phyloP scores from a whole-genome alignment of 2,329 filamentous ascomycete species.

The Westerdykella sp. region DNA sequence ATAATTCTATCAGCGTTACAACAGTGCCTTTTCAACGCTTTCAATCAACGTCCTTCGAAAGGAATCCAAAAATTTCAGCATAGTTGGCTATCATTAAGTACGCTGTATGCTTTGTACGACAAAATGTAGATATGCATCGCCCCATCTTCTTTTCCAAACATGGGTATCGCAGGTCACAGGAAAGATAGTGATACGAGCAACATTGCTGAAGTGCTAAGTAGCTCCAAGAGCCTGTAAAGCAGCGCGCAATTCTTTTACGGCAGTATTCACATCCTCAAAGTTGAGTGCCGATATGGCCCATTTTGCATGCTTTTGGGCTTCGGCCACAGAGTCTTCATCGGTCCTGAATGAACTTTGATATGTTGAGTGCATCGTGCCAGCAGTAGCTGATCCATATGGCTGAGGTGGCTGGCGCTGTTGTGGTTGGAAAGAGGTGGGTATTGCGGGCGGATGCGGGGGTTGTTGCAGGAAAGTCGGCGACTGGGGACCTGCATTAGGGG shows the following conservation, averaged over 20 bases:
- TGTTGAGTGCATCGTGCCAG: not conserved
- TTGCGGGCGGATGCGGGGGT: conserved; percentile 12
- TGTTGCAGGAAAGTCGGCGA: conserved; percentile 9
- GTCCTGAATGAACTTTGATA: conserved; percentile 42
- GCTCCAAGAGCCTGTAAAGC: conserved; percentile 68
- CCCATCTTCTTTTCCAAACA: too few species aligned
- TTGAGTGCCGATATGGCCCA: conserved; percentile 96
- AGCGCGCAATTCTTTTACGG: conserved; percentile 72
- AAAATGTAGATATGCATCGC: too few species aligned
- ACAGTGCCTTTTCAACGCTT: too few species aligned
- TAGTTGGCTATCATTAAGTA: too few species aligned
- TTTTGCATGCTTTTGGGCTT: conserved; percentile 90
- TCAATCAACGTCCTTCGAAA: too few species aligned
- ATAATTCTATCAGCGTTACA: too few species aligned
- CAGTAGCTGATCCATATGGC: conserved; percentile 6
- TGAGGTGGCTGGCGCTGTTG: conserved; percentile 12
- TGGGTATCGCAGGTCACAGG: too few species aligned
- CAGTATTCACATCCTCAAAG: conserved; percentile 90
- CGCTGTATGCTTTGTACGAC: too few species aligned
- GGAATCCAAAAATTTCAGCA: too few species aligned
- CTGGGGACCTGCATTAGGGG: conserved; percentile 31
- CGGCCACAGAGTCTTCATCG: conserved; percentile 65
- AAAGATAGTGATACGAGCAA: not conserved
- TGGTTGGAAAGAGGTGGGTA: conserved; percentile 13
- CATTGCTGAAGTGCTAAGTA: conserved; percentile 29